Conservation (phyloP, 2,329 filamentous ascomycete species). For the Clarireedia hainanense region DNA sequence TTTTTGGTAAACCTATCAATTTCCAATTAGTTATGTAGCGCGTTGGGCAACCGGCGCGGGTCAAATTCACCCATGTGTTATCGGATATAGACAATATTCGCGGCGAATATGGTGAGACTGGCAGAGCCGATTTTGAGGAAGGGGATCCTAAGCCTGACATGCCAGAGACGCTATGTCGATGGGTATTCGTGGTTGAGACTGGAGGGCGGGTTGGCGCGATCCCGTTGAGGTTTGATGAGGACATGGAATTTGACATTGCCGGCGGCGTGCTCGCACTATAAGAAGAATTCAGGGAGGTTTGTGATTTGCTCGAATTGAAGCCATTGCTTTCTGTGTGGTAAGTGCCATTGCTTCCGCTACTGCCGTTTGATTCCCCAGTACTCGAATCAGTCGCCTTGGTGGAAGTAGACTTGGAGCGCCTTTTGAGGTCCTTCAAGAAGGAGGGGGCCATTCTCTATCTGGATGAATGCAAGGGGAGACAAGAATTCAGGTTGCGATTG, state of each 20-base stretch:
- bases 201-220: slow-evolving; percentile 44
- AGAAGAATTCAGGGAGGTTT: slow-evolving; percentile 41
- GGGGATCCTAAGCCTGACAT: slow-evolving; percentile 52
- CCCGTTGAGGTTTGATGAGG: slow-evolving; percentile 54
- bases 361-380: slow-evolving; percentile 4
- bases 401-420: slow-evolving; percentile 69
- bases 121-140: slow-evolving; percentile 47
- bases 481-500: not conserved
- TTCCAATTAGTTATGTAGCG: slow-evolving; percentile 11
- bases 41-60: not conserved
- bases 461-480: not conserved
- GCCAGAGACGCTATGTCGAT: slow-evolving; percentile 56
- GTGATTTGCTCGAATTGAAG: slow-evolving; percentile 54
- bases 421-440: slow-evolving; percentile 69
- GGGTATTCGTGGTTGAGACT: slow-evolving; percentile 31
- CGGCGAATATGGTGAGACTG: slow-evolving; percentile 73
- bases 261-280: slow-evolving; percentile 49
- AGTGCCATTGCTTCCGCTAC: slow-evolving; percentile 29
- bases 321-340: slow-evolving; percentile 40
- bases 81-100: slow-evolving; percentile 72
- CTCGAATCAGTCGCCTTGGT: slow-evolving; percentile 52
- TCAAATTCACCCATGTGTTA: slow-evolving; percentile 64
- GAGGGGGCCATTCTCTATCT: slow-evolving; percentile 44
- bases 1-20: slow-evolving; percentile 76
- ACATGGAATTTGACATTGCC: slow-evolving; percentile 34